Base-by-base conservation (phyloP, 2,329 filamentous ascomycete species). In the Fusarium haematococcum region DNA sequence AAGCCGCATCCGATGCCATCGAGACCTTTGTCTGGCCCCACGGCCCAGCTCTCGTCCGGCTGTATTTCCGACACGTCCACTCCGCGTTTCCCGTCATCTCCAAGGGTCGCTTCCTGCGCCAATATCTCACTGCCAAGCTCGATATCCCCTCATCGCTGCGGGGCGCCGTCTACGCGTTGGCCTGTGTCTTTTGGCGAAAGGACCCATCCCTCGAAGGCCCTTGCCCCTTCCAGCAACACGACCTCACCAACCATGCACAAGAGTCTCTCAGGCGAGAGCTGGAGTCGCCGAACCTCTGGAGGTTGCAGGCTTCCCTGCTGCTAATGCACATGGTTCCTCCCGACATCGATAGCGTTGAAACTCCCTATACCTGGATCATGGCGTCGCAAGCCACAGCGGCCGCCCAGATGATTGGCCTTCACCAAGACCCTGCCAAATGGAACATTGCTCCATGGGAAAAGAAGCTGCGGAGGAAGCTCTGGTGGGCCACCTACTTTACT, bases 31-130 rank as follows among this genome's bases (percentile, higher is more conserved):
- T 86, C 2, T 81, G 79, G 67, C 82, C 82, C 5, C 81, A 85
- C 69, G 83, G 82, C 0, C 81, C 83, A 39, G 79, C 80, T 25
- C 80, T 88, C 6, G 79, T 88, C 18, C 82, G 84, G 3, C 78
- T 87, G 1, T 87, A 84, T 76, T 87, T 87, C 71, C 81, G 80
- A 56, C 82, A 86, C 57, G 82, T 88, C 20, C 86, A 87, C 63
- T 83, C 85, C 0, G 81, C 84, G 2, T 81, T 85, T 18, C 85
- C 84, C 6, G 76, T 87, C 18, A 77, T 87, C 23, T 85, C 85
- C 33, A 87, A 87, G 71, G 79, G 79, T 10, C 81, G 85, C 5
- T 86, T 86, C 56, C 79, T 87, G 1, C 78, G 80, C 4, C 79
- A 80, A 2, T 87, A 86, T 62, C 71, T 77, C 18, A 71, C 74